Conservation (phyloP, 345 rosid genomes). For the Toxicodendron radicans region DNA sequence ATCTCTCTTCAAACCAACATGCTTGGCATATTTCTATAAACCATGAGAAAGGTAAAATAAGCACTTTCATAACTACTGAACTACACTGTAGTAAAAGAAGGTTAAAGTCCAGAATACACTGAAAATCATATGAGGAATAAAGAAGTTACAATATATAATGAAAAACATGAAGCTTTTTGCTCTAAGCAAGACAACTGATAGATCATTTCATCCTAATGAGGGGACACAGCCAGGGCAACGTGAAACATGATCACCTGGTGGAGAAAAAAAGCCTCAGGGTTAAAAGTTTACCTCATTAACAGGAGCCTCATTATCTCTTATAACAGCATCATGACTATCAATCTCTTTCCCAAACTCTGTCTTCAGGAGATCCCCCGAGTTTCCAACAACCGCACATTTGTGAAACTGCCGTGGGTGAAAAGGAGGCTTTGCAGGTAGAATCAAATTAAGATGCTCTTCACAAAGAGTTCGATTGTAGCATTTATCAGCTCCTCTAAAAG, state of each 20-base stretch:
- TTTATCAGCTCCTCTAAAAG: constrained; percentile 75
- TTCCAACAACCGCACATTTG: constrained; percentile 92
- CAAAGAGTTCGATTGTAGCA: constrained; percentile 83
- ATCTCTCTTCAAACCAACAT: constrained; percentile 91
- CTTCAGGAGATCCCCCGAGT: constrained; percentile 90
- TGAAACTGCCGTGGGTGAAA: constrained; percentile 77
- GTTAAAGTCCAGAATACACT: constrained; percentile 8
- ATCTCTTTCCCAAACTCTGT: constrained; percentile 87
- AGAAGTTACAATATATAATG: neutral
- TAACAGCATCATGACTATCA: constrained; percentile 90
- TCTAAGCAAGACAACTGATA: neutral
- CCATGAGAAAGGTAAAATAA: constrained; percentile 19
- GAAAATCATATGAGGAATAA: neutral
- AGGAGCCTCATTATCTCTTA: constrained; percentile 96
- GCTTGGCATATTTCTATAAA: constrained; percentile 77
- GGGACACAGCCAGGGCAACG: neutral
- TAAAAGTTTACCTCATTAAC: constrained; percentile 64
- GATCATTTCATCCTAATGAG: neutral
- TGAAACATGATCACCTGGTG: neutral
- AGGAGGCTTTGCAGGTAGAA: constrained; percentile 89
- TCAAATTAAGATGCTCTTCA: constrained; percentile 80
- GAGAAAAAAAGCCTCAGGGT: neutral
- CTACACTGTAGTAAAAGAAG: constrained; percentile 12
- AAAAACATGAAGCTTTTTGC: neutral
- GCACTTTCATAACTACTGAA: constrained; percentile 16